Conservation (phyloP, 176 grass and related monocot genomes). For the Metroxylon sagu region DNA sequence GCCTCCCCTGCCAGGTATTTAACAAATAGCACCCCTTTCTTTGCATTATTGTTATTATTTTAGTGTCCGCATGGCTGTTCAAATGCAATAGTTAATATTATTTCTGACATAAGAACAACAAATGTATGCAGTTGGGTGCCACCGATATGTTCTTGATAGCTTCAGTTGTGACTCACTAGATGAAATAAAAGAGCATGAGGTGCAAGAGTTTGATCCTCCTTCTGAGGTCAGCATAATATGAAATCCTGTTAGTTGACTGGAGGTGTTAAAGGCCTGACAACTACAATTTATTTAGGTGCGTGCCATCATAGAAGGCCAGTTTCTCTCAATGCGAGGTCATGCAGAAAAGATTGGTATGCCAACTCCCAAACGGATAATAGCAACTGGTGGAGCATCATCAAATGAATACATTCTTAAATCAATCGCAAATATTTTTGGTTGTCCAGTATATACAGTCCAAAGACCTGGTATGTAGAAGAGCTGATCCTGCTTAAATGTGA, state of each 20-base stretch:
- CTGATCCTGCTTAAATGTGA: background rate
- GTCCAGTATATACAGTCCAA: slow-evolving; percentile 71
- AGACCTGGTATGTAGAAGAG: slow-evolving; percentile 55
- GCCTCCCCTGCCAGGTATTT: slow-evolving; percentile 71
- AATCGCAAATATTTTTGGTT: slow-evolving; percentile 64
- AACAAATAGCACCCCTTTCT: slow-evolving; percentile 5
- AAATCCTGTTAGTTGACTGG: background rate
- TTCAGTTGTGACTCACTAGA: slow-evolving; percentile 26
- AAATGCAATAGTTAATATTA: background rate
- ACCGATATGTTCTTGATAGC: slow-evolving; percentile 48
- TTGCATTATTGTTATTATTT: background rate
- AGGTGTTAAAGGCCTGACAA: no score
- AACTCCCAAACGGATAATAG: slow-evolving; percentile 70
- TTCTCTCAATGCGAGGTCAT: slow-evolving; percentile 83
- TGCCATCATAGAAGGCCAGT: slow-evolving; percentile 77
- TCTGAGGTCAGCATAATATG: slow-evolving; percentile 42
- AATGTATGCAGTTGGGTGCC: slow-evolving; percentile 49
- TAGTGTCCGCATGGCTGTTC: background rate
- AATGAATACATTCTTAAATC: slow-evolving; percentile 65
- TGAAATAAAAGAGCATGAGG: slow-evolving; percentile 39
- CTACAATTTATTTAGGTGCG: slow-evolving; percentile 35
- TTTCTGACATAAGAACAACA: no score
- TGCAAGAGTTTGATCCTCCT: slow-evolving; percentile 67
- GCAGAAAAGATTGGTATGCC: slow-evolving; percentile 91
- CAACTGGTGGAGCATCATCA: slow-evolving; percentile 81